Percentiles rank a stretch among this genome's conserved stretches.
These are phyloP conservation scores for Penicillium sp. DNA, from an alignment of 2,329 filamentous ascomycete species.

Conservation along the genomic window DNA sequence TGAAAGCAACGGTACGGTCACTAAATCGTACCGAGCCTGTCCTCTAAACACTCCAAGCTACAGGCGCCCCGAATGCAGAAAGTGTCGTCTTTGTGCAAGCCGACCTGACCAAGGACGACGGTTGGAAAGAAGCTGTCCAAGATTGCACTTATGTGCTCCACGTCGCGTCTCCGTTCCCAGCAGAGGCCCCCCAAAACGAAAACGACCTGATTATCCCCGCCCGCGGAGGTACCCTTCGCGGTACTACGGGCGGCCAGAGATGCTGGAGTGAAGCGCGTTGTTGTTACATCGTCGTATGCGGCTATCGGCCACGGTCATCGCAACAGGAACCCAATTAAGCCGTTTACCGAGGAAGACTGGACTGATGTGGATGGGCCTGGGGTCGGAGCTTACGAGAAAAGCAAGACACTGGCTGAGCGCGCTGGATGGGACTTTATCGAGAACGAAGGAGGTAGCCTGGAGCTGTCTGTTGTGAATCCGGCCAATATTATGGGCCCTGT, in stretches of 20 bases:
- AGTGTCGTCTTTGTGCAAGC: slow-evolving; percentile 10
- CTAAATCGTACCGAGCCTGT: slow-evolving; percentile 4
- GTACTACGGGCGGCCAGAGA: slow-evolving; percentile 11
- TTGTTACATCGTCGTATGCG: slow-evolving; percentile 11
- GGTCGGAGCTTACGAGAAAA: slow-evolving; percentile 6
- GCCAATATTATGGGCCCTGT: slow-evolving; percentile 5
- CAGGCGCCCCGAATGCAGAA: background rate
- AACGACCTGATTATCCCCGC: slow-evolving; percentile 11
- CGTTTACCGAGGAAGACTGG: slow-evolving; percentile 8
- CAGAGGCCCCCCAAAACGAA: slow-evolving; percentile 3
- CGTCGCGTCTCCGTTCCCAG: slow-evolving; percentile 11
- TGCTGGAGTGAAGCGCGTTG: slow-evolving; percentile 7
- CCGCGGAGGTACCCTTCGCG: slow-evolving; percentile 10
- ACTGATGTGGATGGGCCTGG: background rate
- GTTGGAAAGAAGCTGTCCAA: slow-evolving; percentile 7
- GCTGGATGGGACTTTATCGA: slow-evolving; percentile 8
- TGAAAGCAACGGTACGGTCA: slow-evolving; percentile 8
- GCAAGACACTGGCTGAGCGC: slow-evolving; percentile 11
- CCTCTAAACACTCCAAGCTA: background rate
- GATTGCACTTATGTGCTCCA: slow-evolving; percentile 11
- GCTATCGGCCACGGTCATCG: slow-evolving; percentile 3
- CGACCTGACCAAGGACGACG: slow-evolving; percentile 10
- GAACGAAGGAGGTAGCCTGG: slow-evolving; percentile 7
- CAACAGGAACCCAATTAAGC: background rate
- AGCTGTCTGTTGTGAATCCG: slow-evolving; percentile 10